Conservation (phyloP, 2,329 filamentous ascomycete genomes). For the Colletotrichum zoysiae region DNA sequence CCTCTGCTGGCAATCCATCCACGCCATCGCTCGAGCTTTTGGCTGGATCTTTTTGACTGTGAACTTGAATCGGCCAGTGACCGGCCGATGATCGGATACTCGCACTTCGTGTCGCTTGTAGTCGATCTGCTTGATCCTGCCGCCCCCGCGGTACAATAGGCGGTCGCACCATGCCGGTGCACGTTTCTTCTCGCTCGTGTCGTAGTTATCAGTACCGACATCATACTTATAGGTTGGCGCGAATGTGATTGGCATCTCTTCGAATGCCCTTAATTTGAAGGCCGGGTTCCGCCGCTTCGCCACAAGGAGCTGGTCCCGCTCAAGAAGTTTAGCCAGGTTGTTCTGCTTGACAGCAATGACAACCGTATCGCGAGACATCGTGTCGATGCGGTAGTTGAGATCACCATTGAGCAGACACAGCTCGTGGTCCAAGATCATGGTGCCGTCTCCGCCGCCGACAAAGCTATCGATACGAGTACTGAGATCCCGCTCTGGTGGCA, state of each 20-base stretch:
- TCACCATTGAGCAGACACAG: conserved; percentile 97
- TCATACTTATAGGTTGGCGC: conserved; percentile 99
- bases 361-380: conserved; percentile 93
- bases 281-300: conserved; percentile 90
- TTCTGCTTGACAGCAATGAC: conserved; percentile 85
- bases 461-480: conserved; percentile 80
- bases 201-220: conserved; percentile 93
- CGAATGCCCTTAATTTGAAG: conserved; percentile 89
- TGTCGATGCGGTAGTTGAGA: conserved; percentile 97
- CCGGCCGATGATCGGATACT: conserved; percentile 92
- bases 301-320: conserved; percentile 92
- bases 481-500: conserved; percentile 80
- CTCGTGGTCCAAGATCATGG: conserved; percentile 96
- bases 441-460: conserved; percentile 92
- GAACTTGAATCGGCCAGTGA: conserved; percentile 86
- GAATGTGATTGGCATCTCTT: conserved; percentile 91
- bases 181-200: conserved; percentile 93
- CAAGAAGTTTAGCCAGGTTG: conserved; percentile 87
- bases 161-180: conserved; percentile 98
- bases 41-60: conserved; percentile 85
- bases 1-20: conserved; percentile 79
- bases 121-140: conserved; percentile 86
- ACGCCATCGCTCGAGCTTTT: conserved; percentile 72
- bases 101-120: conserved; percentile 91
- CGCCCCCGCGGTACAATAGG: conserved; percentile 85